A percentile compares a stretch with the other conserved stretches of the same genome.
Evolutionary conservation across 192 early-diverging fungal genomes (phyloP).

Genomic region (Pilobolus umbonatus): DNA sequence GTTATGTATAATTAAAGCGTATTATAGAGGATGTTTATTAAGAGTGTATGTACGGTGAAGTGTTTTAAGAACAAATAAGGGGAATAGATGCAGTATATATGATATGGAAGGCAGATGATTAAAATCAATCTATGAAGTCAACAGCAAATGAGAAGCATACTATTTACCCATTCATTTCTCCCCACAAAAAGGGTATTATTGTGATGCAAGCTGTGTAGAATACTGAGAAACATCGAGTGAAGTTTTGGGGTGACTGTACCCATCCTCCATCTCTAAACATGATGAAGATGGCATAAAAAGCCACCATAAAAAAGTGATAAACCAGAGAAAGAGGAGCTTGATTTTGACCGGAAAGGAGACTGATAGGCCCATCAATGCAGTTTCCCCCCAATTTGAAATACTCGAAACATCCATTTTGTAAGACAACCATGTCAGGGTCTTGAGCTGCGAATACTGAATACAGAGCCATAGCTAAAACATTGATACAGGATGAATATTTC

Average conservation of each 20-base stretch:
- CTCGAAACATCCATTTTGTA: conserved; percentile 82
- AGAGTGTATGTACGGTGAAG: too few relatives aligned
- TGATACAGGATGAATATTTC: conserved; percentile 69
- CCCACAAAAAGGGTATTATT: conserved; percentile 35
- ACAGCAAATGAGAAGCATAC: too few relatives aligned
- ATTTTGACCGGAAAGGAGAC: conserved; percentile 76
- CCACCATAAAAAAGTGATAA: conserved; percentile 91
- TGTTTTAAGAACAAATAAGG: too few relatives aligned
- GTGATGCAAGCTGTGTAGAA: conserved; percentile 48
- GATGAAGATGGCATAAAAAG: conserved; percentile 57
- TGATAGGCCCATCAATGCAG: conserved; percentile 76
- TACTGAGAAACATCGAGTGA: conserved; percentile 40
- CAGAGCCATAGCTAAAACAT: conserved; percentile 86
- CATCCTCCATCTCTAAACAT: conserved; percentile 43
- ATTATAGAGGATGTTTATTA: too few relatives aligned
- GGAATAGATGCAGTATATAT: too few relatives aligned
- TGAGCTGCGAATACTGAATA: conserved; percentile 83
- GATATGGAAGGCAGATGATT: too few relatives aligned
- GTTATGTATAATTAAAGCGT: too few relatives aligned
- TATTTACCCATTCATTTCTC: conserved; percentile 20
- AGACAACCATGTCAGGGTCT: conserved; percentile 62
- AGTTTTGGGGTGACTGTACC: conserved; percentile 35
- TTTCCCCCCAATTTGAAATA: conserved; percentile 82
- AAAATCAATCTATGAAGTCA: too few relatives aligned
- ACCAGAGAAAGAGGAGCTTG: conserved; percentile 69